Percentiles rank a stretch among this genome's conserved stretches.
Evolutionary conservation across 2,329 filamentous ascomycete species (phyloP).

Genomic region (Sporothrix euskadiensis): DNA sequence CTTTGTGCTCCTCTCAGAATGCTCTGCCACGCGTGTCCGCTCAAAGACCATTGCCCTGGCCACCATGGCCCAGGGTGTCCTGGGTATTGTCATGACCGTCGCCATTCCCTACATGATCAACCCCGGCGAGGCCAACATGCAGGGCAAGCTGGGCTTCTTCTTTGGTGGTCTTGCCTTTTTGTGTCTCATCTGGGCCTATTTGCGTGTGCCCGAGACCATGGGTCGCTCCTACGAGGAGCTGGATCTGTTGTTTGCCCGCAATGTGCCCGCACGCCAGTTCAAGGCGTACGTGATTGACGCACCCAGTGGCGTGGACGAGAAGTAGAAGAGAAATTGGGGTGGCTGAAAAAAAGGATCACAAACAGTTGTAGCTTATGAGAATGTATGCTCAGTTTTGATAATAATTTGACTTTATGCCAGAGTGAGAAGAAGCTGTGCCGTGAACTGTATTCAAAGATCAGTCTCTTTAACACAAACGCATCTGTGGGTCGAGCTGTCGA

Average conservation of each 20-base stretch:
- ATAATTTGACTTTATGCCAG: not conserved
- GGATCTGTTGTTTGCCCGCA: slow-evolving; percentile 54
- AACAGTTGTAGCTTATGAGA: not conserved
- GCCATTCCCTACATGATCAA: slow-evolving; percentile 50
- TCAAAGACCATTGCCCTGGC: slow-evolving; percentile 50
- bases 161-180: slow-evolving; percentile 49
- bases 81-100: slow-evolving; percentile 47
- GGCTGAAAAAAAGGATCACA: not conserved
- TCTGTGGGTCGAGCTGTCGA: no score
- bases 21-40: slow-evolving; percentile 47
- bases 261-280: slow-evolving; percentile 43
- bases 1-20: slow-evolving; percentile 58
- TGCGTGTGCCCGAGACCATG: slow-evolving; percentile 56
- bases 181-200: slow-evolving; percentile 53
- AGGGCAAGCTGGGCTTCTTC: slow-evolving; percentile 50
- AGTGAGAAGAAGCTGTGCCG: no score
- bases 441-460: no score
- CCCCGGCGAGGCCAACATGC: slow-evolving; percentile 46
- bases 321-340: not conserved
- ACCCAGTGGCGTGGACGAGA: not conserved
- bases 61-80: slow-evolving; percentile 45
- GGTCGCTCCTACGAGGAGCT: slow-evolving; percentile 57
- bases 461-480: no score
- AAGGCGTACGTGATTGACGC: slow-evolving; percentile 36
- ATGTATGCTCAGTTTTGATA: not conserved